phyloP scores from a whole-genome alignment of 2,329 filamentous ascomycete species.

The Monosporascus cannonballus region DNA sequence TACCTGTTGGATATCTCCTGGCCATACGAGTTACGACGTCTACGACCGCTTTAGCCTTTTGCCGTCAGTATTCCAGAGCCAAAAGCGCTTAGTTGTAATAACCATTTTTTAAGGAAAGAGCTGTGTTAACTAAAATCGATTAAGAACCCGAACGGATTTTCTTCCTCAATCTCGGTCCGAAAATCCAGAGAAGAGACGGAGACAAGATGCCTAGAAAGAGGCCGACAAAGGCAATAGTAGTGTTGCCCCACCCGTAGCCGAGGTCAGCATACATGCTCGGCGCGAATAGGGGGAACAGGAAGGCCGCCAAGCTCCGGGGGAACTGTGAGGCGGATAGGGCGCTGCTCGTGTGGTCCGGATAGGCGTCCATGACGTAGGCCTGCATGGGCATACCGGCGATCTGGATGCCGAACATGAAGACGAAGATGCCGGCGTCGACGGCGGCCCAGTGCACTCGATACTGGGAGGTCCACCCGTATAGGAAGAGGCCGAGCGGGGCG shows the following conservation, averaged over 20 bases:
- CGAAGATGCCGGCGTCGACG: constrained; percentile 30
- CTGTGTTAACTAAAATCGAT: too few species aligned
- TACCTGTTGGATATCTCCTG: too few species aligned
- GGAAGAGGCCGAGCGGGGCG: constrained; percentile 28
- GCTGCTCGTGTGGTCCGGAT: constrained; percentile 39
- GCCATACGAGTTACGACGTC: too few species aligned
- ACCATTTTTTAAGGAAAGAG: too few species aligned
- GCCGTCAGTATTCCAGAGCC: too few species aligned
- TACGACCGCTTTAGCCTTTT: too few species aligned
- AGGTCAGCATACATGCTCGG: constrained; percentile 32
- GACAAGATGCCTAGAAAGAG: constrained; percentile 36
- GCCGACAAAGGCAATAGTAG: constrained; percentile 33
- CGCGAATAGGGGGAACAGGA: constrained; percentile 44
- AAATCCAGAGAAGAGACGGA: constrained; percentile 39
- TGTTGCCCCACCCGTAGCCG: constrained; percentile 37
- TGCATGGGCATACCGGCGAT: constrained; percentile 24
- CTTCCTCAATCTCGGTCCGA: constrained; percentile 29
- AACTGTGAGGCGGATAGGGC: constrained; percentile 43
- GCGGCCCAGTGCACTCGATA: constrained; percentile 30
- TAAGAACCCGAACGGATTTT: constrained; percentile 14
- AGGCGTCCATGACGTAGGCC: constrained; percentile 39
- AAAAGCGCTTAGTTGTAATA: too few species aligned
- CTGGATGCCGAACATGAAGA: constrained; percentile 28
- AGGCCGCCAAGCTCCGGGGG: constrained; percentile 37
- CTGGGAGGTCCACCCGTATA: constrained; percentile 39